Base-by-base conservation (phyloP, 2,329 filamentous ascomycete genomes). In the Trichophyton benhamiae region DNA sequence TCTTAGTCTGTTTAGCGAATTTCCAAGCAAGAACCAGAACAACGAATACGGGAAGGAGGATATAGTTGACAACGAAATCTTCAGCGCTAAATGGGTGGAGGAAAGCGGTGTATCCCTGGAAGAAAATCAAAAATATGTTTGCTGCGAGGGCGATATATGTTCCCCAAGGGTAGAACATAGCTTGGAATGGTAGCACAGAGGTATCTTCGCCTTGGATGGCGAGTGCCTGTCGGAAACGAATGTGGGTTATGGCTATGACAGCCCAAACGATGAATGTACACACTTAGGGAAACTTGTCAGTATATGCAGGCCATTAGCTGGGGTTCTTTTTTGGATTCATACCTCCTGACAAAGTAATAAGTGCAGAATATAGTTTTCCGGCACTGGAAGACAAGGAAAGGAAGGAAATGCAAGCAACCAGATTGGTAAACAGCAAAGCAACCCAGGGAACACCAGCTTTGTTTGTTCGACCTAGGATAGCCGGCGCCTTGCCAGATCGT, bases 401-500 rank as follows among this genome's bases (percentile, higher is more conserved):
- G 44, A 73, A 72, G 0, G 72, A 68, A 33, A 73, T 73, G 60
- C 70, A 73, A 8, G 87, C 87, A 62, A 87, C 87, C 1, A 84
- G 74, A 65, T 91, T 91, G n/a, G 88, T 87, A 58, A 89, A 78
- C 1, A 88, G 68, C 52, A 91, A 66, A 72, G 87, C 71, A 72
- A 81, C 67, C 82, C 80, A 75, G 0, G 81, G 81, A 0, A 83
- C 80, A 30, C 88, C 88, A 9, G 82, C 79, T 30, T 75, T 76
- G 71, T 87, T 83, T 1, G 87, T 88, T 72, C 80, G 82, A 41
- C 85, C 86, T 1, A 91, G 77, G 66, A 91, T 80, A 15, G 73
- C 75, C 0, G 88, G 88, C 0, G 88, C 88, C 71, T 88, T 89
- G 57, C 82, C 79, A 44, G 84, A 83, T 66, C 88, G 85, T 0